phyloP scores from a whole-genome alignment of 805 yeast species.

The Ogataea trehalophila region DNA sequence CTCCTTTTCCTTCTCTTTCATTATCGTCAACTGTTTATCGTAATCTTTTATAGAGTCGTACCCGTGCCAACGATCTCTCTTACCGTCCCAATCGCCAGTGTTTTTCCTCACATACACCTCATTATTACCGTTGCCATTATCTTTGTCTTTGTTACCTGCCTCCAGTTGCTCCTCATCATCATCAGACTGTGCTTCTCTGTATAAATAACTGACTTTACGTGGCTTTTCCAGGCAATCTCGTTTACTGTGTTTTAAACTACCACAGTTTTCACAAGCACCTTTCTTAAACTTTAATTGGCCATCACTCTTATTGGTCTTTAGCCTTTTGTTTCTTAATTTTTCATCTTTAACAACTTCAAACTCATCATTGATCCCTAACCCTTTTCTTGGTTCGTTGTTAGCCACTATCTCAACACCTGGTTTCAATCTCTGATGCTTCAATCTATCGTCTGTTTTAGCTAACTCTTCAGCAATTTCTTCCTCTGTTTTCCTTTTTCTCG shows the following conservation, averaged over 20 bases:
- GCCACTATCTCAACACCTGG: constrained; percentile 36
- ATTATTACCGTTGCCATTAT: constrained; percentile 1
- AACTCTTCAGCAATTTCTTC: constrained; percentile 18
- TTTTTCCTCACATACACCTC: constrained; percentile 19
- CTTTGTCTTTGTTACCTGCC: constrained; percentile 2
- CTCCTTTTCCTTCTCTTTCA: constrained; percentile 46
- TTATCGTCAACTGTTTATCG: constrained; percentile 41
- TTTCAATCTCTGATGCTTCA: constrained; percentile 53
- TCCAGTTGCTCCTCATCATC: constrained; percentile 8
- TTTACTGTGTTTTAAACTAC: constrained; percentile 43
- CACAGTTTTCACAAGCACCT: constrained; percentile 55
- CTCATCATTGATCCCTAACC: constrained; percentile 53
- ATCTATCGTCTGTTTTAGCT: constrained; percentile 35
- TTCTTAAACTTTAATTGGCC: constrained; percentile 13
- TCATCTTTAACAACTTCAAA: constrained; percentile 21
- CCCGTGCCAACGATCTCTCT: constrained; percentile 81
- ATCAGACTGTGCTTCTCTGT: constrained; percentile 24
- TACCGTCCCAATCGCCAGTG: constrained; percentile 56
- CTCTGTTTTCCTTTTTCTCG: constrained; percentile 23
- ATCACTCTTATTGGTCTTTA: constrained; percentile 3
- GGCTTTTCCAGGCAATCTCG: constrained; percentile 60
- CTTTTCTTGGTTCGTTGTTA: constrained; percentile 49
- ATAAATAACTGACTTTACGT: constrained; percentile 34
- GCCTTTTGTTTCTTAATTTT: constrained; percentile 4
- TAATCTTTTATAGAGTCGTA: constrained; percentile 58